Evolutionary conservation across 2,329 filamentous ascomycete species (phyloP).

Genomic region (Fusarium temperatum): DNA sequence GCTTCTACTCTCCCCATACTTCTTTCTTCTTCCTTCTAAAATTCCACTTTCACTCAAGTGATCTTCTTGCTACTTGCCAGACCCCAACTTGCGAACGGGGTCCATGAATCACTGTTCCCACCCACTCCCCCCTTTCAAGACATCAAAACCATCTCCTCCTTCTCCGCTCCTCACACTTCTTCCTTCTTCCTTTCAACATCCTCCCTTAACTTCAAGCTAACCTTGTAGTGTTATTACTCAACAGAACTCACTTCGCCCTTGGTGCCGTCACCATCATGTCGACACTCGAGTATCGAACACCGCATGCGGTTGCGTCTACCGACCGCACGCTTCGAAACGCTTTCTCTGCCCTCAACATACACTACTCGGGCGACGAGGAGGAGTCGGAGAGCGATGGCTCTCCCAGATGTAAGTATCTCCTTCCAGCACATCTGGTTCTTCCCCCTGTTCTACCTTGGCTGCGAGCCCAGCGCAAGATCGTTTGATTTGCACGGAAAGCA

Average conservation of each 20-base stretch:
- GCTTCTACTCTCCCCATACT: background rate
- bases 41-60: too few species aligned
- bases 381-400: constrained; percentile 1
- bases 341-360: background rate
- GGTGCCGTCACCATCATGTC: constrained; percentile 5
- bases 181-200: background rate
- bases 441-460: background rate
- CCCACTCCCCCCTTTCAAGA: background rate
- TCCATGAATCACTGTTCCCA: background rate
- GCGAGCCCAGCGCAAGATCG: background rate
- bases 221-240: background rate
- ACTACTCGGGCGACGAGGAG: background rate
- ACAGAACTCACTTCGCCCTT: background rate
- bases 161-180: background rate
- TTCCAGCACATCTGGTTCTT: background rate
- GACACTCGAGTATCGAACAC: constrained; percentile 12
- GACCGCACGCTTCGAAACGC: constrained; percentile 13
- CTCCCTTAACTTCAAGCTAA: background rate
- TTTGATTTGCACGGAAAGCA: background rate
- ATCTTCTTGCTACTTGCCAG: background rate
- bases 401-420: constrained; percentile 6
- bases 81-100: background rate
- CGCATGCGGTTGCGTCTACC: background rate
- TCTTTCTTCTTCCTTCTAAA: background rate
- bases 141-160: background rate